phyloP scores from a whole-genome alignment of 1,284 basidiomycete genomes.

The Ustilago shanxiensis region DNA sequence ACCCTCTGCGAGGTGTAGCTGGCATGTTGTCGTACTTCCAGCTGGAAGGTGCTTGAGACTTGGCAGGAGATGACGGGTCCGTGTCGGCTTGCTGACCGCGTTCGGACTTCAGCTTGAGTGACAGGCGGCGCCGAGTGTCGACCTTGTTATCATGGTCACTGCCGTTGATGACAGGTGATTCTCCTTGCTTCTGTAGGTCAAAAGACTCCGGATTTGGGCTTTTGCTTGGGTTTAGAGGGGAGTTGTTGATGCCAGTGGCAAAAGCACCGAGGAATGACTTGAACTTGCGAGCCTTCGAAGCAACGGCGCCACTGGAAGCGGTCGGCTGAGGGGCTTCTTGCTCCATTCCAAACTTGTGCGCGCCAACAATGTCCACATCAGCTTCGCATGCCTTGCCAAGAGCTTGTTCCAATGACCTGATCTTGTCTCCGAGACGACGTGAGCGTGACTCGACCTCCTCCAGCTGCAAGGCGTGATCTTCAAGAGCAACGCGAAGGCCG shows the following conservation, averaged over 20 bases:
- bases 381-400: constrained; percentile 21
- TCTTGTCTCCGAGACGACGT: constrained; percentile 22
- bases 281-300: constrained; percentile 37
- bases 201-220: constrained; percentile 1
- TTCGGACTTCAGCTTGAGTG: constrained; percentile 26
- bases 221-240: constrained; percentile 21
- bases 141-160: constrained; percentile 1
- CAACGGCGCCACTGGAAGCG: constrained; percentile 13
- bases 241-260: constrained; percentile 25
- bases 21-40: constrained; percentile 20
- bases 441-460: constrained; percentile 19
- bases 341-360: constrained; percentile 22
- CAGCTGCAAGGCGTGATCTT: constrained; percentile 13
- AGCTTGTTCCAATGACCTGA: constrained; percentile 15
- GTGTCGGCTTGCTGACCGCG: constrained; percentile 4
- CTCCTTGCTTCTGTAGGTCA: constrained; percentile 13
- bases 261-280: constrained; percentile 42
- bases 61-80: constrained; percentile 3
- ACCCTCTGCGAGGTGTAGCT: constrained; percentile 12
- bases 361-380: constrained; percentile 19
- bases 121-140: constrained; percentile 16
- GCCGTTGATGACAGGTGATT: neutral
- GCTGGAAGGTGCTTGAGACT: constrained; percentile 26
- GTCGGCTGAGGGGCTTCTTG: neutral
- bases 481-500: constrained; percentile 15